Conservation (phyloP, 2,329 filamentous ascomycete species). For the Blastomyces silverae region DNA sequence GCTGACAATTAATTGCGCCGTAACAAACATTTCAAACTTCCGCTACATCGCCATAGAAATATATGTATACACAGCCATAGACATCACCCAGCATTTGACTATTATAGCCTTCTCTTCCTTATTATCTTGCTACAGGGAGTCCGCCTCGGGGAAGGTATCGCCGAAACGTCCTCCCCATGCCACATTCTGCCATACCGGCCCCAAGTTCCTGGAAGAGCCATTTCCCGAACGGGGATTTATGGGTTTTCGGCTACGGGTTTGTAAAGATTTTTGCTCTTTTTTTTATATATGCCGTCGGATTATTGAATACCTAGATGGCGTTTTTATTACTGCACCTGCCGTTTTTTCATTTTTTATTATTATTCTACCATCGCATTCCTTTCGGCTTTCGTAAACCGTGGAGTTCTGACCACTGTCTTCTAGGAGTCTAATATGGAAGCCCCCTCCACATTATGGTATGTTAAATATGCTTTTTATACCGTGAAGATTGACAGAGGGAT, state of each 20-base stretch:
- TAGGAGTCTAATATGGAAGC: constrained; percentile 96
- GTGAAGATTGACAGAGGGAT: background rate
- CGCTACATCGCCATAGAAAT: background rate
- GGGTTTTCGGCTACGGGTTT: constrained; percentile 96
- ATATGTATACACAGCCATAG: background rate
- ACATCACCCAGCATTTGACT: background rate
- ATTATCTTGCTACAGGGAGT: background rate
- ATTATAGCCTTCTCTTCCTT: background rate
- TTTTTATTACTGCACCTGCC: background rate
- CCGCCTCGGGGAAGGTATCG: background rate
- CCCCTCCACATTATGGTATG: constrained; percentile 87
- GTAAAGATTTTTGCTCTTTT: constrained; percentile 25
- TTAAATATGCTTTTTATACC: background rate
- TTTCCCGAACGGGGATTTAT: constrained; percentile 61
- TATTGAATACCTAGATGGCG: background rate
- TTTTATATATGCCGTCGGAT: constrained; percentile 4
- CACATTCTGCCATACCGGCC: background rate
- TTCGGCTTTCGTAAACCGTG: background rate
- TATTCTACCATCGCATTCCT: background rate
- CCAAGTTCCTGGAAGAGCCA: constrained; percentile 38
- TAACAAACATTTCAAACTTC: too few relatives aligned
- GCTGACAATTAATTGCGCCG: background rate
- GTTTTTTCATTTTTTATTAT: background rate
- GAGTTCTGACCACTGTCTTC: background rate
- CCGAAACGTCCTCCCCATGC: background rate